phyloP scores from a whole-genome alignment of 2,329 filamentous ascomycete species.

The Nigrospora osmanthi region DNA sequence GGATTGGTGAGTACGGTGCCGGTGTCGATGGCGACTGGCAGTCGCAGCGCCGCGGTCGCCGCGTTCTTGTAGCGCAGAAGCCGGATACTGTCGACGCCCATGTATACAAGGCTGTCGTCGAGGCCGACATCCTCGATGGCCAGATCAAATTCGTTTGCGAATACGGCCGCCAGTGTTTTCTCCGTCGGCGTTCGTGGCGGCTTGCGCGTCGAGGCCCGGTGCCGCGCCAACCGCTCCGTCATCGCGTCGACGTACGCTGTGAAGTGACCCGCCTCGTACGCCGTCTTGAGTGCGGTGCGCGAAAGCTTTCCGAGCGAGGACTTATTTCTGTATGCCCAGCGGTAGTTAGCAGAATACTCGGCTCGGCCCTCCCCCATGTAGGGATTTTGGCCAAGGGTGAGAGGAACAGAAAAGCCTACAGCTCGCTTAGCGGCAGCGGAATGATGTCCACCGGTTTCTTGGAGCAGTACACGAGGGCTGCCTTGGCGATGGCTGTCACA shows the following conservation, averaged over 20 bases:
- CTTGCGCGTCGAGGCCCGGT: neutral
- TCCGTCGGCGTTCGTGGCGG: slow-evolving; percentile 1
- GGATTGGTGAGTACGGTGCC: slow-evolving; percentile 3
- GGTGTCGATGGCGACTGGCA: neutral
- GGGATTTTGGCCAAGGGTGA: too few relatives aligned
- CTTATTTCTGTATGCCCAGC: neutral
- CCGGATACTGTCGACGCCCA: slow-evolving; percentile 5
- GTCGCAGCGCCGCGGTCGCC: neutral
- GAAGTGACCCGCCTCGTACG: slow-evolving; percentile 1
- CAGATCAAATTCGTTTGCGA: slow-evolving; percentile 1
- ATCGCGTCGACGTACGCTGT: neutral
- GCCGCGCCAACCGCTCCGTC: neutral
- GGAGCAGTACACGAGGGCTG: slow-evolving; percentile 1
- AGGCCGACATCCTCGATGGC: neutral
- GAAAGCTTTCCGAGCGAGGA: slow-evolving; percentile 4
- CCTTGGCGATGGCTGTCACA: neutral
- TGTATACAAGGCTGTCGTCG: slow-evolving; percentile 1
- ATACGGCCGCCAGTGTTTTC: neutral
- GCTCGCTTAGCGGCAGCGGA: neutral
- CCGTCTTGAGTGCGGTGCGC: neutral
- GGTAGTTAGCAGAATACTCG: too few relatives aligned
- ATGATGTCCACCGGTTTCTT: slow-evolving; percentile 6
- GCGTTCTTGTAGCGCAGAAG: slow-evolving; percentile 1
- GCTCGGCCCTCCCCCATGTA: too few relatives aligned
- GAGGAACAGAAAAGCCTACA: neutral